phyloP scores from a whole-genome alignment of 2,329 filamentous ascomycete species.

The Epichloe amarillans region DNA sequence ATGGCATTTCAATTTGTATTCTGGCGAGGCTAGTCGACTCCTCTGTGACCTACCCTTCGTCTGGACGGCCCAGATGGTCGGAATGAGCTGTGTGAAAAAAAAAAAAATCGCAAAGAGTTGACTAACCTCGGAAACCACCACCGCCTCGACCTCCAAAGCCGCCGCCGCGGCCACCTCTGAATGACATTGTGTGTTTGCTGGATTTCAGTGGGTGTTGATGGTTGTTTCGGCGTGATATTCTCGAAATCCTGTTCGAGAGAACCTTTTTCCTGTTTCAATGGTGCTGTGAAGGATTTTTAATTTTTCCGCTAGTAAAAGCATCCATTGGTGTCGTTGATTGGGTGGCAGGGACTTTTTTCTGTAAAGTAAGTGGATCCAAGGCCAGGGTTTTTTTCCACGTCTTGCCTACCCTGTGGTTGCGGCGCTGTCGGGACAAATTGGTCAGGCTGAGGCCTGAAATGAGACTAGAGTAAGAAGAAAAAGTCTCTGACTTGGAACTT shows the following conservation, averaged over 20 bases:
- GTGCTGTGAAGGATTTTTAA: constrained; percentile 3
- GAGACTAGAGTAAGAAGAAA: no score
- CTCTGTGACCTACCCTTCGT: no score
- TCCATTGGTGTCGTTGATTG: constrained; percentile 2
- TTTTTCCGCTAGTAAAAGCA: constrained; percentile 4
- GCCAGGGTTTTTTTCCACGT: not conserved
- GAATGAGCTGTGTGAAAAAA: not conserved
- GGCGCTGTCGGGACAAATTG: no score
- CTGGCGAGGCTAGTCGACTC: no score
- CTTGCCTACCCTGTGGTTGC: not conserved
- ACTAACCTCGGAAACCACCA: constrained; percentile 10
- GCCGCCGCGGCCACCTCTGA: constrained; percentile 11
- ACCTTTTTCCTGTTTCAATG: constrained; percentile 6
- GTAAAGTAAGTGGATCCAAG: no score
- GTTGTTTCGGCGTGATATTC: constrained; percentile 2
- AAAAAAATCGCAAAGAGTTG: not conserved
- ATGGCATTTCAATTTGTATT: not conserved
- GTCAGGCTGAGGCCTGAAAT: no score
- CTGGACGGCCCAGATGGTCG: no score
- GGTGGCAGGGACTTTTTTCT: not conserved
- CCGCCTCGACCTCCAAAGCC: constrained; percentile 10
- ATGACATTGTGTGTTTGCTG: constrained; percentile 9
- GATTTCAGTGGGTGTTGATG: not conserved
- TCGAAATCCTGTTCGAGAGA: not conserved
- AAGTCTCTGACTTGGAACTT: no score